phyloP scores from a whole-genome alignment of 1,284 basidiomycete species.

The Tranzscheliella williamsii region DNA sequence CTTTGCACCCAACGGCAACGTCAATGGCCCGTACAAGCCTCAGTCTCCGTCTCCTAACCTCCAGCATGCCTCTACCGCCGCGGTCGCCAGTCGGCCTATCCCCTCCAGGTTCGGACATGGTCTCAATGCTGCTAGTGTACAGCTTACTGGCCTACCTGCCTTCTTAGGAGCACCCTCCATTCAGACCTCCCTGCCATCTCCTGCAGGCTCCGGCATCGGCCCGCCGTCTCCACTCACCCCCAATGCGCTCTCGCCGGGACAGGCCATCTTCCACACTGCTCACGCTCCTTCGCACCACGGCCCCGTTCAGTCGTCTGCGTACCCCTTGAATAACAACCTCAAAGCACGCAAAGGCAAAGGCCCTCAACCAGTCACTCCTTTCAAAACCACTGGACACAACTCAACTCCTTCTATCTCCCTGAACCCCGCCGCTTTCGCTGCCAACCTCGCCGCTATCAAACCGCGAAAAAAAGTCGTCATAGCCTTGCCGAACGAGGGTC shows the following conservation, averaged over 20 bases:
- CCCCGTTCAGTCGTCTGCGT: too few species aligned
- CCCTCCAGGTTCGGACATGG: conserved; percentile 11
- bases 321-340: not conserved
- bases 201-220: conserved; percentile 4
- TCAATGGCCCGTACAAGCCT: conserved; percentile 5
- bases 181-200: conserved; percentile 7
- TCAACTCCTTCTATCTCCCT: conserved; percentile 50
- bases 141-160: conserved; percentile 27
- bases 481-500: conserved; percentile 22
- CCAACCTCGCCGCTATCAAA: conserved; percentile 27
- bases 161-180: conserved; percentile 22
- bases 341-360: conserved; percentile 18
- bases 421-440: conserved; percentile 45
- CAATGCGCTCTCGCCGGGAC: conserved; percentile 4
- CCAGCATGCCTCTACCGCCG: not conserved
- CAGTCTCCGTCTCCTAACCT: conserved; percentile 4
- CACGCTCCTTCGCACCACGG: too few species aligned
- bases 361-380: conserved; percentile 35
- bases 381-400: conserved; percentile 53
- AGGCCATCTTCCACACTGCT: not conserved
- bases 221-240: conserved; percentile 19
- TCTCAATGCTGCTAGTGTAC: conserved; percentile 24
- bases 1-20: conserved; percentile 15
- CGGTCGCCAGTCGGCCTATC: not conserved
- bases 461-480: conserved; percentile 35